Evolutionary conservation across 2,329 filamentous ascomycete species (phyloP), one percentile per base, ranked within the genome.

Genomic region (Teratosphaeria viscida): DNA sequence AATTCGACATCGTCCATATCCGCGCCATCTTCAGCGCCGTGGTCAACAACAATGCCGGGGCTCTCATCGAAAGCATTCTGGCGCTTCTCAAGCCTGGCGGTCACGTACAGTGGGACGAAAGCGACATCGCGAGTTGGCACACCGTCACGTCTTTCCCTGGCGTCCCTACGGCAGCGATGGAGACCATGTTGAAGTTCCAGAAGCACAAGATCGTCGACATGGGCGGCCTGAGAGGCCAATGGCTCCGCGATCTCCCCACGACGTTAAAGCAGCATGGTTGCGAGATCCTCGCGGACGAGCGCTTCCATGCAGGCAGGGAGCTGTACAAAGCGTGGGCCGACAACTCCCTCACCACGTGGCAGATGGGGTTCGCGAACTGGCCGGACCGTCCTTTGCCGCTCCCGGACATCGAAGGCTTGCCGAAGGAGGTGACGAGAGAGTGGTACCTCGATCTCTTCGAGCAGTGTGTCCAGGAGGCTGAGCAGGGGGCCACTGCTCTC

Each of bases 91-190:
- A 63, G 55, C 63, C 60, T 7, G 61, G 63, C 23, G 61, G 60
- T 34, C 61, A 64, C 43, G 35, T 62, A 6, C 63, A 65, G 56
- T 65, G 63, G 63, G 61, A 62, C 37, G 63, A 65, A 32, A 57
- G 37, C 12, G 52, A 63, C 52, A n/a, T 39, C 27, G 37, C 12
- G 16, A 43, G 12, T n/a, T 43, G 12, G 37, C 37, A n/a, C 5
- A n/a, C 23, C 3, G 10, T 2, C 37, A 16, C 37, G 37, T 12
- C 37, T 5, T 2, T 5, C 37, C 37, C 37, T n/a, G 34, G 23
- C 23, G 57, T 54, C 27, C 12, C 23, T 10, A 39, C 32, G 3
- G 32, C 29, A n/a, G 49, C 60, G 14, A 56, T 56, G 57, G n/a
- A 35, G 19, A 54, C 37, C 5, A 34, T 59, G 14, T 29, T 57